Evolutionary conservation across 1,284 basidiomycete genomes (phyloP), one percentile per base, ranked within the genome.

Genomic region (Gomphus sp.): DNA sequence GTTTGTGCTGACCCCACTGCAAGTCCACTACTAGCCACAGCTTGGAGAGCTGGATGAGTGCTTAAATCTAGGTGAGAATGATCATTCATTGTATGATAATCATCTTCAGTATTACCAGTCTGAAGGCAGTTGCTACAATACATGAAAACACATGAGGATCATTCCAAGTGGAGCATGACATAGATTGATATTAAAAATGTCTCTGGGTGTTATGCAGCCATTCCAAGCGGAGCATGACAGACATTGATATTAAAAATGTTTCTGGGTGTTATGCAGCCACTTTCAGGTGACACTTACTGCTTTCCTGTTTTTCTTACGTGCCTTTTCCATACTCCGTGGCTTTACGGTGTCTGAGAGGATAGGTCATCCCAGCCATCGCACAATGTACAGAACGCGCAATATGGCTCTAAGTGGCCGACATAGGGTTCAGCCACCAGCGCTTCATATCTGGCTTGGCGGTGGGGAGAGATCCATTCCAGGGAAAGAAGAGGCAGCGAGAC

Each of bases 291-390:
- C 4, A 59, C 39, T 59, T 47, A 59, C 58, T 59, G 58, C 33
- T 49, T 55, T 1, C 45, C 51, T 18, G 51, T 37, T 31, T 55
- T 55, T 34, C 52, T 45, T 11, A 59, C 44, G 45, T 59, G 58
- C 2, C 58, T 52, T 41, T 59, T 59, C 58, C 58, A 59, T 11
- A 59, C 58, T 22, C 58, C 58, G 36, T 55, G 49, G 52, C 58
- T 59, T 22, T 55, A 55, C 1, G 52, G 58, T 6, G 58, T 59
- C 22, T 52, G 37, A 36, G 41, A 45, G 1, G 58, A 59, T 10
- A 87, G 73, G 36, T 74, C 72, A 16, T 86, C 74, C 70, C 74
- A 75, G 58, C 76, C 76, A 44, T 76, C 69, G 66, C 84, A 87
- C 22, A 76, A 72, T 31, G 71, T 76, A 64, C 84, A 87, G 59